Percentiles rank a stretch among this genome's conserved stretches.
Conservation (phyloP, 2,329 filamentous ascomycete genomes). For the Arachnopeziza araneosa region DNA sequence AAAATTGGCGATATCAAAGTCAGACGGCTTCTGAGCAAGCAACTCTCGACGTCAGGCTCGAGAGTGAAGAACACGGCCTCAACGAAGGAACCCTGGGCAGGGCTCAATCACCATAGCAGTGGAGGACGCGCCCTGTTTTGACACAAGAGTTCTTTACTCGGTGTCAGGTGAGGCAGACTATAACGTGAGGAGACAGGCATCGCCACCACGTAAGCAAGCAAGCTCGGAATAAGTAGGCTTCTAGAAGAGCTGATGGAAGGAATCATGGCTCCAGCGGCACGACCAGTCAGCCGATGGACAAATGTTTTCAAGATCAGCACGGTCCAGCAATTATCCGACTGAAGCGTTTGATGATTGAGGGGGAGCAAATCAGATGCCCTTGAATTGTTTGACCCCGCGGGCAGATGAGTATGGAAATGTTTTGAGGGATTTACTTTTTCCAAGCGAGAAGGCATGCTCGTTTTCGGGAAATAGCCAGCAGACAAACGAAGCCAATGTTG, state of each 20-base stretch:
- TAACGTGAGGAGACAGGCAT: not conserved
- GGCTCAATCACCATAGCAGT: not conserved
- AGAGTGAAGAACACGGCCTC: not conserved
- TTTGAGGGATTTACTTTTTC: constrained; percentile 5
- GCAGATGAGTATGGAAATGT: not conserved
- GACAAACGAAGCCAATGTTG: not conserved
- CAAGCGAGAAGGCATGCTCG: too few relatives aligned
- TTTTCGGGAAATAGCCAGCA: not conserved
- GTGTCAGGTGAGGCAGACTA: not conserved
- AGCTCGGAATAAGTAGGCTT: constrained; percentile 7
- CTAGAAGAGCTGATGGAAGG: constrained; percentile 7
- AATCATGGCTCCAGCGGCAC: constrained; percentile 12
- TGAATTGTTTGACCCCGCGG: not conserved
- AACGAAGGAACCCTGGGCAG: not conserved
- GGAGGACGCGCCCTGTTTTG: too few relatives aligned
- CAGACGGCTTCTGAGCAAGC: too few relatives aligned
- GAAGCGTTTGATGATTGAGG: not conserved
- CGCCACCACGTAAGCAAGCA: not conserved
- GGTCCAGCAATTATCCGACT: constrained; percentile 11
- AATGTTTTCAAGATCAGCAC: constrained; percentile 7
- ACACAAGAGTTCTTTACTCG: not conserved
- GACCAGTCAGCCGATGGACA: constrained; percentile 5
- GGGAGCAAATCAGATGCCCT: constrained; percentile 4
- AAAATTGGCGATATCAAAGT: too few relatives aligned
- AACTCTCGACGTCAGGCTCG: not conserved